A percentile compares a stretch with the other conserved stretches of the same genome.
phyloP scores from a whole-genome alignment of 495 filamentous ascomycete genomes.

The Ascobolus immersus region DNA sequence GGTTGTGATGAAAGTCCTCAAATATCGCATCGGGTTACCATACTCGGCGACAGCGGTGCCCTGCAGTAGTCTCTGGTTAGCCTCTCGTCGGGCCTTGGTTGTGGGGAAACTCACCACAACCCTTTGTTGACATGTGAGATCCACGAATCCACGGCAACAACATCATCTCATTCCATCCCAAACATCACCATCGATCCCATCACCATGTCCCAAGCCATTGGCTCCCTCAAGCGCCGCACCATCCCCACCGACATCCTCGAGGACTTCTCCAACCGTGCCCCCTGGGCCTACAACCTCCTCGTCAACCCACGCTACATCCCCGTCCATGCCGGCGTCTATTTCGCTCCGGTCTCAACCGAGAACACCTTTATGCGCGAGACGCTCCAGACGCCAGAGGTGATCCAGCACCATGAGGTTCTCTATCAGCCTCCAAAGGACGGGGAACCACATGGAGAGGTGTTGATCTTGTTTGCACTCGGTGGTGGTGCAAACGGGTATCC shows the following conservation, averaged over 20 bases:
- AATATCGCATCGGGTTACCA: no score
- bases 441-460: slow-evolving; percentile 8
- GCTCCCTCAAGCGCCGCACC: slow-evolving; percentile 5
- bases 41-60: no score
- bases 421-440: slow-evolving; percentile 7
- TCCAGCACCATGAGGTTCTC: slow-evolving; percentile 1
- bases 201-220: no score
- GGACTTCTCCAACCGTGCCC: slow-evolving; percentile 23
- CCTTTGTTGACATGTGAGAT: no score
- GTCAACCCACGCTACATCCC: slow-evolving; percentile 1
- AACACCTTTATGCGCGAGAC: slow-evolving; percentile 4
- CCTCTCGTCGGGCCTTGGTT: no score
- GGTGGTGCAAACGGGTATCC: slow-evolving; percentile 6
- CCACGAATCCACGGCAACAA: no score
- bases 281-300: slow-evolving; percentile 20
- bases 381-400: slow-evolving; percentile 1
- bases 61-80: no score
- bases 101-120: no score
- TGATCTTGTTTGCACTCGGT: slow-evolving; percentile 3
- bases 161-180: no score
- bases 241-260: slow-evolving; percentile 9
- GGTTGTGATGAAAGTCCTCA: no score
- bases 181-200: no score
- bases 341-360: slow-evolving; percentile 4
- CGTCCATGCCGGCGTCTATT: slow-evolving; percentile 2